Evolutionary conservation across 23 red algal genomes (phyloP).

Genomic region (Chondrus crispus): DNA sequence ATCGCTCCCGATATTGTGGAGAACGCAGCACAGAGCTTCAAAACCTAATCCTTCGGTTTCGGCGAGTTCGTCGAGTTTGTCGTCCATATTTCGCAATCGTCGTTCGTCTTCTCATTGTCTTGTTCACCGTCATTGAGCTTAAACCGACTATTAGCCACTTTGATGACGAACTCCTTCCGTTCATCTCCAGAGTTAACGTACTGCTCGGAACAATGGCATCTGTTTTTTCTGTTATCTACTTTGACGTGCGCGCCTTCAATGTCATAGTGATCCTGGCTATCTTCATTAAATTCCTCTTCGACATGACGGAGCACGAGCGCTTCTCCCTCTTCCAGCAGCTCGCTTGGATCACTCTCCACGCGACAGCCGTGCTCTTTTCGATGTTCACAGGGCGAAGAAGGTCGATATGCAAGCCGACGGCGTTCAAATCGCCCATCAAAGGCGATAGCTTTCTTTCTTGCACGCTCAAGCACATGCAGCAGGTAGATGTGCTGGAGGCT

Average conservation of each 20-base stretch:
- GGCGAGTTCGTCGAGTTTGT: slow-evolving; percentile 11
- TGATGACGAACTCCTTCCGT: background rate
- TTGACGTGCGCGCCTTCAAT: slow-evolving; percentile 38
- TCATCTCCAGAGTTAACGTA: slow-evolving; percentile 12
- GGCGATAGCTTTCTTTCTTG: background rate
- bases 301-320: background rate
- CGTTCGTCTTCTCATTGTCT: slow-evolving; percentile 38
- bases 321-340: background rate
- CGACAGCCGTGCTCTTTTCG: slow-evolving; percentile 29
- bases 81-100: slow-evolving; percentile 35
- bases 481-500: slow-evolving; percentile 37
- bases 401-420: slow-evolving; percentile 48
- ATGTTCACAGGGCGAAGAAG: slow-evolving; percentile 20
- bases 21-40: slow-evolving; percentile 20
- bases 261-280: background rate
- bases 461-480: background rate
- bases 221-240: slow-evolving; percentile 41
- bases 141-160: background rate
- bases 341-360: slow-evolving; percentile 8
- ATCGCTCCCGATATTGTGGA: background rate
- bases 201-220: slow-evolving; percentile 18
- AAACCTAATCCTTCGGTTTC: slow-evolving; percentile 14
- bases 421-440: background rate
- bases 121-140: slow-evolving; percentile 35
- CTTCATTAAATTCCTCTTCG: slow-evolving; percentile 34